Base-by-base conservation (phyloP, 1,284 basidiomycete genomes). In the Rhodotorula sp. region DNA sequence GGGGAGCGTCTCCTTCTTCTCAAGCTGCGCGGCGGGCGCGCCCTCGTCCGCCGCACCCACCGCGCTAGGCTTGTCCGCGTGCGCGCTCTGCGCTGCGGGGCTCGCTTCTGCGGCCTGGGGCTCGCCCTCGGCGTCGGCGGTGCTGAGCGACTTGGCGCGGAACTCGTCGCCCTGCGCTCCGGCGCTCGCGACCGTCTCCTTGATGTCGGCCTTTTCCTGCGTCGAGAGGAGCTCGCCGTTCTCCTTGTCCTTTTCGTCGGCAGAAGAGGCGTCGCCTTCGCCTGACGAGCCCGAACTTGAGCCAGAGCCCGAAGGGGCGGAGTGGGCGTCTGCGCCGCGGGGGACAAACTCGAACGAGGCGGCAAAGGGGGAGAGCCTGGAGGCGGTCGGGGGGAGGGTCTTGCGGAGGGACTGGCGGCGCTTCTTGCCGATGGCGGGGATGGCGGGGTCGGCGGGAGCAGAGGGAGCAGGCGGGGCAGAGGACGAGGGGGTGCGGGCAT, bases 281-380 rank as follows among this genome's bases (percentile, higher is more conserved):
- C 13, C 50, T 15, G 27, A 15, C n/a, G 50, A n/a, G 50, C 50
- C 50, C 27, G 50, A 44, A n/a, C n/a, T n/a, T n/a, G n/a, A n/a
- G n/a, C n/a, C n/a, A n/a, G n/a, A n/a, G n/a, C n/a, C n/a, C n/a
- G n/a, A n/a, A 15, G 44, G 44, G 9, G 25, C 48, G 19, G 25
- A 27, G 48, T n/a, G 48, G 27, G 48, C 27, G 48, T 36, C n/a
- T 2, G 39, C 29, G 29, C 5, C 62, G 32, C 72, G 57, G 2
- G 72, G 72, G 22, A 56, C 60, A 46, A 75, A 75, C 36, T 70
- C 65, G 71, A 75, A 75, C 19, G 71, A 63, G 21, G 74, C 69
- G 32, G 74, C 74, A 58, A 71, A 62, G 12, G 74, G 65, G 25
- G 71, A 75, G 22, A 75, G 61, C 32, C 63, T 61, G 5, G 71